A percentile compares a stretch with the other conserved stretches of the same genome.
These are phyloP conservation scores for Hyaloscypha bicolor DNA, from an alignment of 495 filamentous ascomycete genomes.

Conservation along the genomic window DNA sequence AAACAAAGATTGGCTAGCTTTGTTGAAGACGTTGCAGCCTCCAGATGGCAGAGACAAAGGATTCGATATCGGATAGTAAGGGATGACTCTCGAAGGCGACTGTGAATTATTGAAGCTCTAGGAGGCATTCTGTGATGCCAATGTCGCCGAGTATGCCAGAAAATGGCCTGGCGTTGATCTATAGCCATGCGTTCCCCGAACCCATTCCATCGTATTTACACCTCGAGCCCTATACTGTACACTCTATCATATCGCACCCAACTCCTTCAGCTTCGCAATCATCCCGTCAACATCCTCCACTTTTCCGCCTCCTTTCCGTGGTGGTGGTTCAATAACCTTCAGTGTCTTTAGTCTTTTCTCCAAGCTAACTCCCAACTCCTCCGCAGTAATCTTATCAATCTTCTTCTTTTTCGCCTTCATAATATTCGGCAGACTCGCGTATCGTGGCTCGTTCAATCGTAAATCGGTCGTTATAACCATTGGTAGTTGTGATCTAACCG, in stretches of 20 bases:
- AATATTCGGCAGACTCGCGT: constrained; percentile 94
- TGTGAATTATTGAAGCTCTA: no score
- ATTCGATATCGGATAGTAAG: no score
- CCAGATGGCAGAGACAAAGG: no score
- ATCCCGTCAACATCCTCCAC: constrained; percentile 96
- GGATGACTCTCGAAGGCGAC: no score
- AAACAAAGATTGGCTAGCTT: no score
- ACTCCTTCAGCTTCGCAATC: constrained; percentile 88
- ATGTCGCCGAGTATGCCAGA: not conserved
- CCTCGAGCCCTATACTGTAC: not conserved
- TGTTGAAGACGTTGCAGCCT: no score
- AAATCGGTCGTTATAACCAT: constrained; percentile 95
- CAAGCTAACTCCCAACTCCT: constrained; percentile 76
- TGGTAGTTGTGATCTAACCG: constrained; percentile 78
- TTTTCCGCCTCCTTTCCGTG: constrained; percentile 91
- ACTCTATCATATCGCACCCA: constrained; percentile 62
- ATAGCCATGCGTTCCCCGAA: not conserved
- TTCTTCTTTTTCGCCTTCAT: constrained; percentile 99
- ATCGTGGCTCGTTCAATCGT: constrained; percentile 91
- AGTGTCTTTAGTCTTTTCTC: constrained; percentile 80
- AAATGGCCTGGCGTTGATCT: not conserved
- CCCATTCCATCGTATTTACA: not conserved
- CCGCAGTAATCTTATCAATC: constrained; percentile 84
- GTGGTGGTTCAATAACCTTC: constrained; percentile 85
- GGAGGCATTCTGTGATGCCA: no score